Evolutionary conservation across 768 basidiomycete genomes (phyloP), one percentile per base, ranked within the genome.

Genomic region (button mushroom (Agaricus bisporus)): DNA sequence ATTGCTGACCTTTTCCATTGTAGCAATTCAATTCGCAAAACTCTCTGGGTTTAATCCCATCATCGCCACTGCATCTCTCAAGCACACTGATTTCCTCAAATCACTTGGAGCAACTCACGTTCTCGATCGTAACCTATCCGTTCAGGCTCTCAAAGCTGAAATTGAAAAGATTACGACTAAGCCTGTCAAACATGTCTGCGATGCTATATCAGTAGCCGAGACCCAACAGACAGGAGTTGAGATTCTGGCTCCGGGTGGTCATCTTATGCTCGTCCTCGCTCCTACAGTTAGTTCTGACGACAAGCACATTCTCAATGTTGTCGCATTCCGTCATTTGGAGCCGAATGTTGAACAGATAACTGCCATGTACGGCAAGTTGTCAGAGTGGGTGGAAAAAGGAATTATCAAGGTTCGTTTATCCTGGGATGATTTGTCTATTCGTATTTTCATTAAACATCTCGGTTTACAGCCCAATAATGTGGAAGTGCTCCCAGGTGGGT

Each of bases 31-130:
- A 56, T 63, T 71, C 11, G 63, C 69, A 5, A 60, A 41, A 22
- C 51, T 69, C 29, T 66, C 71, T 2, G 74, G 72, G 1, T 75
- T 74, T 60, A 63, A 67, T 10, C 72, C 73, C 5, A 72, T 75
- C 48, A 74, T 77, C 12, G 60, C 69, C 20, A 75, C 67, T 1
- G 66, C 75, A 0, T 72, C 70, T 15, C 55, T 58, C 7, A 58
- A 63, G 12, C 65, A 73, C 41, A 44, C 64, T 37, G 52, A 60
- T 0, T 49, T 55, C 11, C 68, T 76, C 25, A 66, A 68, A 55
- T 65, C 61, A 4, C 59, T 74, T 20, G 73, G 76, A 7, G 75
- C 70, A 3, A 73, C 76, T 1, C 55, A 71, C 38, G 63, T 78
- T 17, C 54, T 78, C 28, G 68, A 74, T 52, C 57, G 69, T 1